A percentile compares a stretch with the other conserved stretches of the same genome.
These are phyloP conservation scores for Podaxis pistillaris DNA, from an alignment of 768 basidiomycete genomes.

Conservation along the genomic window DNA sequence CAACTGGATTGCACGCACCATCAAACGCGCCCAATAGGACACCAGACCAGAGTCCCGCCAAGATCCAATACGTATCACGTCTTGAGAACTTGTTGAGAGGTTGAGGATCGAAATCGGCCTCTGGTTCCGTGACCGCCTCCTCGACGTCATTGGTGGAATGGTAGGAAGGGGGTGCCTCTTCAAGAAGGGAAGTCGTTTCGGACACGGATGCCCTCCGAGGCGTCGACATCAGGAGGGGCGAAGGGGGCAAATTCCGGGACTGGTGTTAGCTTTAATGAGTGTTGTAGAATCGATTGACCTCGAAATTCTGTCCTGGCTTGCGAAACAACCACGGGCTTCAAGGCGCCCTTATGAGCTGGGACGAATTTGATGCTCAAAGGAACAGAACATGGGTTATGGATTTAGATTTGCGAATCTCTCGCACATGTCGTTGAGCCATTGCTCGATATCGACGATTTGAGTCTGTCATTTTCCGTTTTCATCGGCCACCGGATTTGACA, in stretches of 20 bases:
- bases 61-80: constrained; percentile 64
- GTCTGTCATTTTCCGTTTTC: constrained; percentile 43
- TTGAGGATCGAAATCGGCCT: constrained; percentile 25
- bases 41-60: constrained; percentile 78
- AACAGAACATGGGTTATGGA: constrained; percentile 34
- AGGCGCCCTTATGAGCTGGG: constrained; percentile 19
- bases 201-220: constrained; percentile 37
- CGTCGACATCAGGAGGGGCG: constrained; percentile 14
- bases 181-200: constrained; percentile 60
- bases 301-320: constrained; percentile 18
- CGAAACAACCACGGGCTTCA: constrained; percentile 13
- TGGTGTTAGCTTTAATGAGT: constrained; percentile 9
- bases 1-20: constrained; percentile 43
- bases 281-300: constrained; percentile 4
- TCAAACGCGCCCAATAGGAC: constrained; percentile 85
- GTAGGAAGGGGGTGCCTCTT: constrained; percentile 47
- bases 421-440: constrained; percentile 30
- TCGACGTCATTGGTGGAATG: constrained; percentile 41
- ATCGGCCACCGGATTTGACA: constrained; percentile 36
- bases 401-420: constrained; percentile 36
- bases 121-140: constrained; percentile 26
- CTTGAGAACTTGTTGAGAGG: constrained; percentile 47
- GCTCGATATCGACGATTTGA: constrained; percentile 24
- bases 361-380: constrained; percentile 22
- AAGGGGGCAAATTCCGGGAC: constrained; percentile 15